Percentiles rank a stretch among this genome's conserved stretches.
phyloP scores from a whole-genome alignment of 2,329 filamentous ascomycete genomes.

The Coleophoma cylindrospora region DNA sequence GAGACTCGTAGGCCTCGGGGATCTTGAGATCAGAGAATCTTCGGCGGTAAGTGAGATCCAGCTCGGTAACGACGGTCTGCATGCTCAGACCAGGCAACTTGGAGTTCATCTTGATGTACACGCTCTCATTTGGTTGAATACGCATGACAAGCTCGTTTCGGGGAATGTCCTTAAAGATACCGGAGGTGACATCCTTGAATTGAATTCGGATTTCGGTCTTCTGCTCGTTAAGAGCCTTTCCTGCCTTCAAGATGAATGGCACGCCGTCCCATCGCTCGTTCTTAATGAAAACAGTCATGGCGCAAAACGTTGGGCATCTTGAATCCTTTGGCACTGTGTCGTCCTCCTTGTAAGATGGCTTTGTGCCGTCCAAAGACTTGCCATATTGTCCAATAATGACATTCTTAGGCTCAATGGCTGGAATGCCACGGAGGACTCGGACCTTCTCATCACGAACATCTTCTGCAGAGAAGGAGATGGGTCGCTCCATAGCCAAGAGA shows the following conservation, averaged over 20 bases:
- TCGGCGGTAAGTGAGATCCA: constrained; percentile 95
- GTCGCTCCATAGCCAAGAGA: constrained; percentile 94
- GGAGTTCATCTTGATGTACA: constrained; percentile 99
- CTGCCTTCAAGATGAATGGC: constrained; percentile 98
- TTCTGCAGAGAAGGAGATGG: constrained; percentile 96
- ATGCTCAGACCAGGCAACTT: constrained; percentile 97
- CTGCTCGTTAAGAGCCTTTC: constrained; percentile 97
- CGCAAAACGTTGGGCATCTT: constrained; percentile 95
- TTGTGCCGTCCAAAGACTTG: constrained; percentile 90
- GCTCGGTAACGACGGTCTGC: constrained; percentile 98
- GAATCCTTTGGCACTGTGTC: constrained; percentile 97
- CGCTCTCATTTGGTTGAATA: constrained; percentile 98
- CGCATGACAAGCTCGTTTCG: constrained; percentile 99
- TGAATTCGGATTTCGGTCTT: constrained; percentile 99
- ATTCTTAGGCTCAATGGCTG: constrained; percentile 96
- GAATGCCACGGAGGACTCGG: constrained; percentile 87
- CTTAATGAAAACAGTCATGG: constrained; percentile 97
- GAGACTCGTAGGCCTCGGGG: constrained; percentile 95
- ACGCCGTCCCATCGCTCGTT: constrained; percentile 99
- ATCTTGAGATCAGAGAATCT: constrained; percentile 99
- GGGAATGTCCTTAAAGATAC: constrained; percentile 99
- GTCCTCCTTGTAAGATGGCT: constrained; percentile 97
- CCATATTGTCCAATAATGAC: constrained; percentile 99
- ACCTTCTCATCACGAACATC: constrained; percentile 99
- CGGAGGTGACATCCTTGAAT: constrained; percentile 98